phyloP scores from a whole-genome alignment of 1,284 basidiomycete genomes.

The Trichosporon asahii region DNA sequence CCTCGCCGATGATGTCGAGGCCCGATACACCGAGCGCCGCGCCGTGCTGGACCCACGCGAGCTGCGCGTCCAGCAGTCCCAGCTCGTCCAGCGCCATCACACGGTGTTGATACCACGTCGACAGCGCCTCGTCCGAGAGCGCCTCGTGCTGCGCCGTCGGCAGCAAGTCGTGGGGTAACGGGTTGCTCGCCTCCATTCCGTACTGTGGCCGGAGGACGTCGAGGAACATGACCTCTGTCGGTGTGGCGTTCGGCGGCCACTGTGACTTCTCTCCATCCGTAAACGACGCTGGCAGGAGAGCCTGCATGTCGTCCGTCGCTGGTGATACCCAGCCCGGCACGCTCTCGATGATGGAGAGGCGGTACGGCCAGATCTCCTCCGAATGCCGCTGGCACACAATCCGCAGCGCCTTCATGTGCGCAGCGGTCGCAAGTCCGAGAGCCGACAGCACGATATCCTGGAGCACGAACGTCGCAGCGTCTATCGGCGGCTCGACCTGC shows the following conservation, averaged over 20 bases:
- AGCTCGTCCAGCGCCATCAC: conserved; percentile 64
- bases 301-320: conserved; percentile 56
- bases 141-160: conserved; percentile 16
- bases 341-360: conserved; percentile 65
- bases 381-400: conserved; percentile 62
- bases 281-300: conserved; percentile 65
- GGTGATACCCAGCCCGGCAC: conserved; percentile 72
- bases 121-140: conserved; percentile 53
- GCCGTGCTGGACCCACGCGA: conserved; percentile 77
- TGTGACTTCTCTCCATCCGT: conserved; percentile 51
- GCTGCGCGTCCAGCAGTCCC: conserved; percentile 73
- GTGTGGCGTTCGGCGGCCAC: conserved; percentile 17
- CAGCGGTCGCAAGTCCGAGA: conserved; percentile 63
- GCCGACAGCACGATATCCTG: conserved; percentile 61
- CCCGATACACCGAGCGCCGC: conserved; percentile 72
- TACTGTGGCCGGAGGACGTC: conserved; percentile 13
- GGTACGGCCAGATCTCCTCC: conserved; percentile 62
- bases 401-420: conserved; percentile 60
- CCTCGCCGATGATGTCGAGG: conserved; percentile 82
- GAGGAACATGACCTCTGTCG: conserved; percentile 12
- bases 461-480: conserved; percentile 60
- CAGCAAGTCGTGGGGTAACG: conserved; percentile 18
- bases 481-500: conserved; percentile 28
- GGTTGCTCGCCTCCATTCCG: conserved; percentile 8
- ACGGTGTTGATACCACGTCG: conserved; percentile 68